Evolutionary conservation across 257 asterid genomes (phyloP).

Genomic region (Primulina eburnea): DNA sequence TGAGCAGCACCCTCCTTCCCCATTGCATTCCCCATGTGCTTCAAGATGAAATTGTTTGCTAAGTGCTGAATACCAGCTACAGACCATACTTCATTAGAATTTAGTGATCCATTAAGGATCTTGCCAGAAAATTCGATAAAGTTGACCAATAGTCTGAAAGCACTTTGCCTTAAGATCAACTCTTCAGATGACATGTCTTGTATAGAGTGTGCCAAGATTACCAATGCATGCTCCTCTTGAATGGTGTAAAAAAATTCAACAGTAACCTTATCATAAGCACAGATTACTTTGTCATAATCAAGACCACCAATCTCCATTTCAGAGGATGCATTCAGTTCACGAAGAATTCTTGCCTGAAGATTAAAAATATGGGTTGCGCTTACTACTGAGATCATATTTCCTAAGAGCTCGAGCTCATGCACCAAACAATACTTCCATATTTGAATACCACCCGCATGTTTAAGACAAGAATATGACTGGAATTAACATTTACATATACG

Average conservation of each 20-base stretch:
- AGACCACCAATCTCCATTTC: constrained; percentile 64
- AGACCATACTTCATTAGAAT: constrained; percentile 47
- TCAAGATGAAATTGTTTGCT: constrained; percentile 59
- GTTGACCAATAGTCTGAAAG: constrained; percentile 63
- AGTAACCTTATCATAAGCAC: constrained; percentile 67
- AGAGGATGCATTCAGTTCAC: constrained; percentile 70
- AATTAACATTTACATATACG: no score
- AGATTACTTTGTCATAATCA: constrained; percentile 71
- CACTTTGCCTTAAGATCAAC: constrained; percentile 80
- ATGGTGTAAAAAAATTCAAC: constrained; percentile 50
- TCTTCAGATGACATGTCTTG: constrained; percentile 86
- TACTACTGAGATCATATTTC: no score
- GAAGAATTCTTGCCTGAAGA: constrained; percentile 71
- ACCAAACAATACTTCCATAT: no score
- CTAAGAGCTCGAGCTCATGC: not conserved
- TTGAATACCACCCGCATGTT: not conserved
- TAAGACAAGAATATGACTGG: not conserved
- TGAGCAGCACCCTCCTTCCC: constrained; percentile 57
- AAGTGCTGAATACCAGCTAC: constrained; percentile 46
- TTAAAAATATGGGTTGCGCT: not conserved
- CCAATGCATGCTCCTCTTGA: constrained; percentile 60
- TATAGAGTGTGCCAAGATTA: constrained; percentile 70
- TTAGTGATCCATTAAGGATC: constrained; percentile 40
- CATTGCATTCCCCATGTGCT: constrained; percentile 90
- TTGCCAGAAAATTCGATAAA: constrained; percentile 65